These are phyloP conservation scores for Erodium trifolium DNA, from an alignment of 441 rosid genomes.

Conservation along the genomic window DNA sequence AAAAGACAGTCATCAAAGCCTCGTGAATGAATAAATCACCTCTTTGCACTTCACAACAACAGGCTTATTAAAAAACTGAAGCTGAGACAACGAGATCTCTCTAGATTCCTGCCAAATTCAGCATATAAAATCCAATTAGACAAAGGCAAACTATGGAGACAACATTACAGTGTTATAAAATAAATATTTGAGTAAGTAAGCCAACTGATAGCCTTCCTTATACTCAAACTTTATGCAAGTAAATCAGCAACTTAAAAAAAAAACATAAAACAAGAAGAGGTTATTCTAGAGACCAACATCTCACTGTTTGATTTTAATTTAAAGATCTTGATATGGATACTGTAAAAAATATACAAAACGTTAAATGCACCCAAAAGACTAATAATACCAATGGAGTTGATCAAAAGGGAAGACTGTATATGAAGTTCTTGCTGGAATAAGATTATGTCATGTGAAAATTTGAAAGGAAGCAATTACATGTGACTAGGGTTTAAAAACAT, in stretches of 20 bases:
- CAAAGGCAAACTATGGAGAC: conserved; percentile 6
- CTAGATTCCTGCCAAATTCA: conserved; percentile 58
- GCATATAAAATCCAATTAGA: conserved; percentile 22
- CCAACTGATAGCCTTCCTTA: neutral
- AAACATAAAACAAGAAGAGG: neutral
- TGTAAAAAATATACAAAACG: neutral
- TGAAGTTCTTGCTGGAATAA: neutral
- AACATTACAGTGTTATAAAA: neutral
- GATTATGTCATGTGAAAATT: neutral
- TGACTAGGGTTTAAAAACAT: neutral
- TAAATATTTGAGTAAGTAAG: neutral
- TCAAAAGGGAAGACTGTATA: neutral
- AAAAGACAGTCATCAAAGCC: conserved; percentile 14
- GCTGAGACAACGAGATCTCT: conserved; percentile 64
- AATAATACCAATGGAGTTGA: neutral
- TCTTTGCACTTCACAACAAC: conserved; percentile 75
- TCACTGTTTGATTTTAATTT: conserved; percentile 3
- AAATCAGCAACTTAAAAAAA: conserved; percentile 1
- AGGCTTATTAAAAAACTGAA: conserved; percentile 54
- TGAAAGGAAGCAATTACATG: neutral
- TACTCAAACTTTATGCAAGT: neutral
- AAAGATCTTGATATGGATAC: neutral
- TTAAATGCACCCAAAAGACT: neutral
- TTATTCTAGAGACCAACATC: conserved; percentile 1
- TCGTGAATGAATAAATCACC: conserved; percentile 37